Evolutionary conservation across 2,329 filamentous ascomycete genomes (phyloP), one percentile per base, ranked within the genome.

Genomic region (Sporothrix globosa): DNA sequence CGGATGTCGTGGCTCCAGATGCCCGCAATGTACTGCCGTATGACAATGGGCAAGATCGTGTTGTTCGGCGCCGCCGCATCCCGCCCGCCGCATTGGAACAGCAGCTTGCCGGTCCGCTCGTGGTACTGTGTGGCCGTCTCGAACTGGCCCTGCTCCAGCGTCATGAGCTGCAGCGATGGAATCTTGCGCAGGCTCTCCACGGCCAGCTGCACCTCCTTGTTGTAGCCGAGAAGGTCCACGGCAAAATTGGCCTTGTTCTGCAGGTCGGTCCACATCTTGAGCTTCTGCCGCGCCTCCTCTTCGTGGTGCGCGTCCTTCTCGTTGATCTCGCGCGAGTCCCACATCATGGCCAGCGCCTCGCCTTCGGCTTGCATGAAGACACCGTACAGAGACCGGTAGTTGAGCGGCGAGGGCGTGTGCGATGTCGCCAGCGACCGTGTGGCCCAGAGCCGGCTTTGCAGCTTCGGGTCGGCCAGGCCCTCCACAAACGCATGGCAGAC

Each of bases 301-400:
- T 83, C 80, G 19, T 75, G 77, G 6, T 76, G 73, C 4, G 77
- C 74, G 39, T 80, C 78, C 34, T 74, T 76, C 71, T 82, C 83
- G n/a, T 67, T 74, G 0, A 82, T 72, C 4, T 78, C 54, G 65
- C 80, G 77, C 30, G 72, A 76, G 24, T 84, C 82, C 81, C 82
- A 87, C 2, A 80, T 75, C 75, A 84, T 81, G 1, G 84, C 79
- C 27, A 88, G 76, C 24, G 80, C 79, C 74, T 90, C 87, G 9
- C 87, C 87, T 74, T 90, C 87, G 1, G 83, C 77, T 73, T 89
- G 85, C 17, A 79, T 82, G 72, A 80, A 83, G 2, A 87, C 81
- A 0, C 86, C 85, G n/a, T 81, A 78, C 0, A 90, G 81, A 3
- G 86, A 86, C 52, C 85, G 83, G 70, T 80, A 77, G 66, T 77